Base-by-base conservation (phyloP, 768 basidiomycete genomes). In the Galerina sulciceps region DNA sequence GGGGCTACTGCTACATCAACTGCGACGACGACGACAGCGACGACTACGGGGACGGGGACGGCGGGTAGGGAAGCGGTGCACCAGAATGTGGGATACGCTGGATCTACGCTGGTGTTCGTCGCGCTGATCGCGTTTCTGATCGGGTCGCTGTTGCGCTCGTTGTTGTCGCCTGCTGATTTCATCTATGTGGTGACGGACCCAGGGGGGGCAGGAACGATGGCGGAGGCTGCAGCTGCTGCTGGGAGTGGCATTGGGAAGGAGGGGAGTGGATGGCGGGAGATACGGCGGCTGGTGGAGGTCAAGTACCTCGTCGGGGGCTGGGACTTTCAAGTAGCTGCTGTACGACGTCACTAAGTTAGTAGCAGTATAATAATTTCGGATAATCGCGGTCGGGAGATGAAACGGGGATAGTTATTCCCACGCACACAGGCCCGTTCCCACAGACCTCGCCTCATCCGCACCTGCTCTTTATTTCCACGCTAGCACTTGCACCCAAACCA, bases 141-240 rank as follows among this genome's bases (percentile, higher is more conserved):
- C 66, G 96, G 96, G 56, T 96, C 94, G 23, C 77, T 99, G 55
- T 76, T 97, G 60, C 85, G 96, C 55, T 94, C 93, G 15, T 80
- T 99, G 60, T 78, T 98, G 38, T 91, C 89, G 6, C 93, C 96
- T 43, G 92, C 90, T 14, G 96, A 97, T 74, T 96, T 94, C 76
- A 87, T 95, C 43, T 89, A 94, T 70, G 85, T 93, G 42, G 88
- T 84, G 65, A 79, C 78, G 62, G 85, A 87, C 64, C 61, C n/a
- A n/a, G n/a, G 81, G 60, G 69, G 73, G 68, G 84, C 85, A 59
- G 81, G 75, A 54, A 85, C 83, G 69, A 82, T 79, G 55, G 76
- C 74, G 58, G 61, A 61, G 26, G 26, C 26, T 31, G 26, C 26
- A 5, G 26, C 26, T 31, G 8, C 26, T 31, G 31, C 14, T n/a